Evolutionary conservation across 305 asterid species (phyloP), one percentile per base, ranked within the genome.

Genomic region (Fraxinus sp.): DNA sequence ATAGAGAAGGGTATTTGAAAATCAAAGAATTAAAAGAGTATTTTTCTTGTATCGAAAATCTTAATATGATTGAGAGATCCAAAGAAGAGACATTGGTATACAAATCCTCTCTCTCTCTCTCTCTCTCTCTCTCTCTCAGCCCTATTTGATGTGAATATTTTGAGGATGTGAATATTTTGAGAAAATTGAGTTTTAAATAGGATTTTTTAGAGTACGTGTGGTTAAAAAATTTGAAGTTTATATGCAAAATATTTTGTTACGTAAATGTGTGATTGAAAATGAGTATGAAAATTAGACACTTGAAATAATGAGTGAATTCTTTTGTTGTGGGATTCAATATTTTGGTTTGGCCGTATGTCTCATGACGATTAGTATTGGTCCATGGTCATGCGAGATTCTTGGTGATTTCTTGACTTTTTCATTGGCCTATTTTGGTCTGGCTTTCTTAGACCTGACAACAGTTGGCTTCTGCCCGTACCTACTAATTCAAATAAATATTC

Each of bases 31-130:
- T 30, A 30, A 30, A 30, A 30, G 33, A 30, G 33, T 30, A 30
- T 30, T 72, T 37, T 39, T 5, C n/a, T 70, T 1, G 16, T 10
- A 1, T 20, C 4, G 10, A 22, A 64, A 24, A 64, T 64, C 36
- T 71, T 33, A 5, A 33, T 79, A 76, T 77, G 81, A 30, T 80
- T 78, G 88, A 90, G 91, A 85, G 86, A 87, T 85, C 84, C 81
- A 86, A 91, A 84, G 88, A 92, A 87, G 89, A 89, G 88, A 84
- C 93, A 86, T 84, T 78, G 89, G 77, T 85, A 78, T 81, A 82
- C 83, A 81, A 46, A 71, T 84, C 86, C 89, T 80, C 87, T 85
- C 82, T 81, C 81, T 78, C 33, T 35, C 55, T 57, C 78, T 73
- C 68, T 78, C 52, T 36, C 78, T 36, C 77, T 83, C 83, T 84